phyloP scores from a whole-genome alignment of 495 filamentous ascomycete species.

The Rhypophila decipiens region DNA sequence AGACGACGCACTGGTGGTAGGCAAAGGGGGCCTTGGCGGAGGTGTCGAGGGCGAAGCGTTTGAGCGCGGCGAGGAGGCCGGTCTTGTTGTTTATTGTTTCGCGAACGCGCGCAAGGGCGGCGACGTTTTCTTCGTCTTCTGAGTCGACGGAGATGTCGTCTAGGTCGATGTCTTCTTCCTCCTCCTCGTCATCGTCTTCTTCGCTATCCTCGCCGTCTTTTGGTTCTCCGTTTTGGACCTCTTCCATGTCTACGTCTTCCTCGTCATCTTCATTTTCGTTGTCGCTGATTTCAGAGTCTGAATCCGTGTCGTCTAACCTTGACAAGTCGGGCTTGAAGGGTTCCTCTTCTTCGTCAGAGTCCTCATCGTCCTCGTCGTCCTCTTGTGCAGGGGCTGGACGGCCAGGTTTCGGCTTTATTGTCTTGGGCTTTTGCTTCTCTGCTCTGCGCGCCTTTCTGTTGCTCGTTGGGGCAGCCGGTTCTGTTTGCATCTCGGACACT shows the following conservation, averaged over 20 bases:
- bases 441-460: not conserved
- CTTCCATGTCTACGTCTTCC: constrained; percentile 73
- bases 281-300: constrained; percentile 46
- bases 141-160: constrained; percentile 64
- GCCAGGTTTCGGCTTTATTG: constrained; percentile 33
- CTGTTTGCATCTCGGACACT: not conserved
- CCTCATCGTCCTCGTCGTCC: constrained; percentile 19
- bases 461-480: not conserved
- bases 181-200: constrained; percentile 60
- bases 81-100: constrained; percentile 96
- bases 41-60: constrained; percentile 65
- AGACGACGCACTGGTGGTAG: constrained; percentile 48
- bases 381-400: constrained; percentile 27
- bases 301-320: constrained; percentile 29
- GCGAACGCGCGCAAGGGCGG: constrained; percentile 69
- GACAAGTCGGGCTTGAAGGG: constrained; percentile 22
- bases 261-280: too few relatives aligned
- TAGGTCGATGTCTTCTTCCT: constrained; percentile 71
- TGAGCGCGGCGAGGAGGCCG: constrained; percentile 69
- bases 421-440: constrained; percentile 15
- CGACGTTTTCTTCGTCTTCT: constrained; percentile 74
- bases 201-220: constrained; percentile 74
- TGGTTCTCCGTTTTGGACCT: constrained; percentile 55
- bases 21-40: constrained; percentile 43
- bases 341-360: constrained; percentile 23